Evolutionary conservation across 768 basidiomycete species (phyloP).

Genomic region (Agaricus sinodeliciosus): DNA sequence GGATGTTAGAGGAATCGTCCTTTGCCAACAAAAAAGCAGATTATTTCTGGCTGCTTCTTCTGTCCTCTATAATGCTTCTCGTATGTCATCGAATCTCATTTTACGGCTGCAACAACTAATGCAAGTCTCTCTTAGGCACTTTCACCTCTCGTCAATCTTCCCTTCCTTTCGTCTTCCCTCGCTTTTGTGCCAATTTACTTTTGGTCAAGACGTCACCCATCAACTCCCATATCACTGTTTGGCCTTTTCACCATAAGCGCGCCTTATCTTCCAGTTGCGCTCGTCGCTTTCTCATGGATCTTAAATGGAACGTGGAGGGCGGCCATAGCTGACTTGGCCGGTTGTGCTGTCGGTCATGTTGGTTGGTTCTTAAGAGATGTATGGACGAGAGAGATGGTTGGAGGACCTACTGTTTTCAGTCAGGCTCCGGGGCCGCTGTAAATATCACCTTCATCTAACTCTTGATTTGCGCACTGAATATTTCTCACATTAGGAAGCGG

Average conservation of each 20-base stretch:
- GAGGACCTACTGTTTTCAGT: slow-evolving; percentile 64
- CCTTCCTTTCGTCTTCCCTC: slow-evolving; percentile 88
- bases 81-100: slow-evolving; percentile 35
- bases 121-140: slow-evolving; percentile 41
- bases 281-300: slow-evolving; percentile 83
- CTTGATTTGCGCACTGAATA: not conserved
- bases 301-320: slow-evolving; percentile 81
- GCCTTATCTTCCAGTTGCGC: slow-evolving; percentile 88
- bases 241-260: slow-evolving; percentile 93
- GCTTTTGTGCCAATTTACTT: slow-evolving; percentile 96
- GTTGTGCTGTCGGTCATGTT: slow-evolving; percentile 82
- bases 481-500: slow-evolving; percentile 41
- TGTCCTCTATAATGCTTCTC: slow-evolving; percentile 81
- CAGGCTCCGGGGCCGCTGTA: slow-evolving; percentile 68
- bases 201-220: slow-evolving; percentile 93
- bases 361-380: slow-evolving; percentile 84
- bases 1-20: slow-evolving; percentile 95
- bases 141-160: slow-evolving; percentile 85
- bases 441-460: slow-evolving; percentile 24
- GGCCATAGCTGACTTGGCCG: slow-evolving; percentile 74
- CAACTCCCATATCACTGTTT: slow-evolving; percentile 93
- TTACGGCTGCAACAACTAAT: not conserved
- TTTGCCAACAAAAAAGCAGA: slow-evolving; percentile 89
- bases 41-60: slow-evolving; percentile 89
- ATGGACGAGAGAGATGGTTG: slow-evolving; percentile 83